Percentiles rank a stretch among this genome's conserved stretches.
Conservation (phyloP, 164 flowering plant species). For the Tetracentron sinense region DNA sequence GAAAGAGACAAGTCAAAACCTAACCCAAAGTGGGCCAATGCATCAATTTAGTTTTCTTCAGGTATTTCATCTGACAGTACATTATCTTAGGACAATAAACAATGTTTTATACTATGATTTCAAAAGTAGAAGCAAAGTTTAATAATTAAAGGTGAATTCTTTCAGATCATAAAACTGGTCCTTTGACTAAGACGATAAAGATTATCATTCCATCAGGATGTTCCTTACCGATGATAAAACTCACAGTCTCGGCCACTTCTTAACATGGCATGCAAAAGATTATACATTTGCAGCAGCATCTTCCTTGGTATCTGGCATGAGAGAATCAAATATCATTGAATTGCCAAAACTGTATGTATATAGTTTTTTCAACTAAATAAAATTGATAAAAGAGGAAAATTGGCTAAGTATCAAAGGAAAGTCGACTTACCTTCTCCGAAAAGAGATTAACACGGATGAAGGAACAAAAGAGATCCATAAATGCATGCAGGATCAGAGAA, state of each 20-base stretch:
- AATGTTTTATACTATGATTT: neutral
- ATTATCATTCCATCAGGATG: neutral
- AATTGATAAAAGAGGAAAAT: neutral
- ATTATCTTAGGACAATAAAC: too few species aligned
- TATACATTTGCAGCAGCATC: slow-evolving; percentile 92
- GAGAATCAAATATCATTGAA: slow-evolving; percentile 7
- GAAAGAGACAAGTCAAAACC: too few species aligned
- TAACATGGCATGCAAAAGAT: slow-evolving; percentile 74
- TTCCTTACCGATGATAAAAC: slow-evolving; percentile 81
- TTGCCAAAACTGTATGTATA: too few species aligned
- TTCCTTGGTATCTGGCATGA: slow-evolving; percentile 83
- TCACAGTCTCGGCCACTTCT: slow-evolving; percentile 90
- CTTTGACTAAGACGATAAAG: neutral
- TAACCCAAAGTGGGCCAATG: too few species aligned
- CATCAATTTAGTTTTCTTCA: too few species aligned
- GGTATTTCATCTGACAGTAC: too few species aligned
- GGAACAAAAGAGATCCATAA: slow-evolving; percentile 96
- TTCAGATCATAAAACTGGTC: neutral
- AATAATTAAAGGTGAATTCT: neutral
- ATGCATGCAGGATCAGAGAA: slow-evolving; percentile 88
- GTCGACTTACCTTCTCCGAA: slow-evolving; percentile 68
- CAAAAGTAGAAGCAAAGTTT: neutral
- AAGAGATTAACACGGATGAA: slow-evolving; percentile 90
- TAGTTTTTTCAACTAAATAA: neutral
- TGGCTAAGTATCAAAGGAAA: neutral